A percentile compares a stretch with the other conserved stretches of the same genome.
phyloP scores from a whole-genome alignment of 805 yeast species.

The Kuraishia cidri region DNA sequence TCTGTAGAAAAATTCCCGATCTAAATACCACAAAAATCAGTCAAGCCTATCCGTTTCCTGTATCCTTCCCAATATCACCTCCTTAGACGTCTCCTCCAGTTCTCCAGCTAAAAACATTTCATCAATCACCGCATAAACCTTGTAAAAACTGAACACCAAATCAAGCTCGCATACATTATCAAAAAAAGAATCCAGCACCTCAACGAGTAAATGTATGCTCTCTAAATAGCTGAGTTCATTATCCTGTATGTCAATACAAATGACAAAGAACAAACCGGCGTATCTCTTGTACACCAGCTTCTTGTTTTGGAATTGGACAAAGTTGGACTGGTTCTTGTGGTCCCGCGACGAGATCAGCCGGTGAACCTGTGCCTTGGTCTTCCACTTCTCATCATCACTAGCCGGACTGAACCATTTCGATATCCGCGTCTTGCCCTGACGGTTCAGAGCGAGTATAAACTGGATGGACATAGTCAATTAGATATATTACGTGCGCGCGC shows the following conservation, averaged over 20 bases:
- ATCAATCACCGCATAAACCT: conserved; percentile 73
- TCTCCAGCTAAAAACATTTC: conserved; percentile 90
- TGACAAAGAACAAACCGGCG: conserved; percentile 87
- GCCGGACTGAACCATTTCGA: conserved; percentile 57
- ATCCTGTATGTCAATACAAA: conserved; percentile 71
- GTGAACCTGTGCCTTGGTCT: conserved; percentile 57
- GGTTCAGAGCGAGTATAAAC: conserved; percentile 72
- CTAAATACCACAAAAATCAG: too few relatives aligned
- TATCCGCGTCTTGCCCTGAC: conserved; percentile 89
- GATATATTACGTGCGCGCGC: too few relatives aligned
- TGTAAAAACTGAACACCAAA: conserved; percentile 84
- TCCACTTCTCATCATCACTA: conserved; percentile 34
- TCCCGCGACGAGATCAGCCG: conserved; percentile 75
- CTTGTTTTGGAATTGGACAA: conserved; percentile 36
- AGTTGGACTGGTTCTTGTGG: conserved; percentile 57
- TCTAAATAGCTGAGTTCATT: conserved; percentile 80
- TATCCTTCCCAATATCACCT: conserved; percentile 54
- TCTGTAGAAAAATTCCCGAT: too few relatives aligned
- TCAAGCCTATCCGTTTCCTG: conserved; percentile 56
- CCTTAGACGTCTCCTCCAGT: conserved; percentile 75
- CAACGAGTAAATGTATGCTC: conserved; percentile 81
- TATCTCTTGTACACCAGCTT: conserved; percentile 82
- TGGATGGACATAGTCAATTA: conserved; percentile 59
- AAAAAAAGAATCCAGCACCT: conserved; percentile 77
- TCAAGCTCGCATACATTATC: conserved; percentile 92